Percentiles rank a stretch among this genome's conserved stretches.
Conservation (phyloP, 768 basidiomycete species). For the Lactarius deliciosus region DNA sequence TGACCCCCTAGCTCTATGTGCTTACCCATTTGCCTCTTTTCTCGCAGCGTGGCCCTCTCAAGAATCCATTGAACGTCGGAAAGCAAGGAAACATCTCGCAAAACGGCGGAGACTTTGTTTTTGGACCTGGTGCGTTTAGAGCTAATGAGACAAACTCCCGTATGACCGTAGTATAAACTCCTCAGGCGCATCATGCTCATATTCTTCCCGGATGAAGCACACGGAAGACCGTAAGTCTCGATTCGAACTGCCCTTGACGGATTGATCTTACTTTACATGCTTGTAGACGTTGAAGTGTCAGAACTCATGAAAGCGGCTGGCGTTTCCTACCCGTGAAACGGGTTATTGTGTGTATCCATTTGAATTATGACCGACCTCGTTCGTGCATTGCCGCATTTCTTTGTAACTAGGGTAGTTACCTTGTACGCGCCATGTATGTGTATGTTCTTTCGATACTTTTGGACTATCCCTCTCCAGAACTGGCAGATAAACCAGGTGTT, state of each 20-base stretch:
- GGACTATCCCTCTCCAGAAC: background rate
- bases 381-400: background rate
- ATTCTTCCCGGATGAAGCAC: slow-evolving; percentile 24
- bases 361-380: background rate
- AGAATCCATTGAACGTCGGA: slow-evolving; percentile 22
- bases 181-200: slow-evolving; percentile 23
- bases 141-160: no score
- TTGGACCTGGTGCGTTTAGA: slow-evolving; percentile 21
- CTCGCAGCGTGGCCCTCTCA: slow-evolving; percentile 23
- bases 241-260: background rate
- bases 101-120: slow-evolving; percentile 28
- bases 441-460: background rate
- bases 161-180: background rate
- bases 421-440: background rate
- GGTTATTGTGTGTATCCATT: background rate
- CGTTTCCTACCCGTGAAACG: slow-evolving; percentile 30
- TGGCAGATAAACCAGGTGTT: background rate
- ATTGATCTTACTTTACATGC: background rate
- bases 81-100: slow-evolving; percentile 28
- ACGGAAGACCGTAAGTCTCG: slow-evolving; percentile 27
- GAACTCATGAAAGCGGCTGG: slow-evolving; percentile 27
- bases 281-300: slow-evolving; percentile 24
- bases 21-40: background rate
- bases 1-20: background rate
- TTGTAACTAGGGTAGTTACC: background rate